Evolutionary conservation across 768 basidiomycete species (phyloP).

Genomic region (Megacollybia marginata): DNA sequence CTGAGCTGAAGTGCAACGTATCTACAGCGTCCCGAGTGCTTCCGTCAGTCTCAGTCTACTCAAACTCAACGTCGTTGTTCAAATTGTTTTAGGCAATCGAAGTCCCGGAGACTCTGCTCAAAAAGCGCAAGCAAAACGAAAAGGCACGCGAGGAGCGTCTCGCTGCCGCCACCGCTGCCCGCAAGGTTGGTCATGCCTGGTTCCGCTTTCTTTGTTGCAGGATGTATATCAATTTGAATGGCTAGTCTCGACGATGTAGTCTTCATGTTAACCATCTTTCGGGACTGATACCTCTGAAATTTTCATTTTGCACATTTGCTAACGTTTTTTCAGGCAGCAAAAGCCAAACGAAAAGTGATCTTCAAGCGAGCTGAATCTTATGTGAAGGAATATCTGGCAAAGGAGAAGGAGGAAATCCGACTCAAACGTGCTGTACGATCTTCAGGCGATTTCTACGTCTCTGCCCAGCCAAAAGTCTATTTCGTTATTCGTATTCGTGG

Average conservation of each 20-base stretch:
- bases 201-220: constrained; percentile 27
- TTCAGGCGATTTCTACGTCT: constrained; percentile 95
- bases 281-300: constrained; percentile 55
- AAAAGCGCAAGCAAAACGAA: constrained; percentile 98
- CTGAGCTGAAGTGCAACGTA: constrained; percentile 4
- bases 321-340: constrained; percentile 53
- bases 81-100: constrained; percentile 60
- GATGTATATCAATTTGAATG: constrained; percentile 84
- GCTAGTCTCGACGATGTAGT: constrained; percentile 75
- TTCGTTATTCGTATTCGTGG: constrained; percentile 97
- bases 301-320: not conserved
- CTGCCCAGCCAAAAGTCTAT: constrained; percentile 94
- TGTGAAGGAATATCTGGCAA: constrained; percentile 90
- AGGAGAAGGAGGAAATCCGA: constrained; percentile 95
- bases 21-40: constrained; percentile 45
- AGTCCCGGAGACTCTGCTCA: constrained; percentile 99
- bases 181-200: constrained; percentile 62
- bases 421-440: constrained; percentile 88
- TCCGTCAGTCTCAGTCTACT: constrained; percentile 33
- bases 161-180: constrained; percentile 72
- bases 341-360: constrained; percentile 92
- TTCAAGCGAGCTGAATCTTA: constrained; percentile 99
- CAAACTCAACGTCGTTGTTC: not conserved
- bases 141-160: constrained; percentile 93
- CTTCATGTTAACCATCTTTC: constrained; percentile 93